Evolutionary conservation across 345 rosid genomes (phyloP), one percentile per base, ranked within the genome.

Genomic region (Arabidopsis arenosa): DNA sequence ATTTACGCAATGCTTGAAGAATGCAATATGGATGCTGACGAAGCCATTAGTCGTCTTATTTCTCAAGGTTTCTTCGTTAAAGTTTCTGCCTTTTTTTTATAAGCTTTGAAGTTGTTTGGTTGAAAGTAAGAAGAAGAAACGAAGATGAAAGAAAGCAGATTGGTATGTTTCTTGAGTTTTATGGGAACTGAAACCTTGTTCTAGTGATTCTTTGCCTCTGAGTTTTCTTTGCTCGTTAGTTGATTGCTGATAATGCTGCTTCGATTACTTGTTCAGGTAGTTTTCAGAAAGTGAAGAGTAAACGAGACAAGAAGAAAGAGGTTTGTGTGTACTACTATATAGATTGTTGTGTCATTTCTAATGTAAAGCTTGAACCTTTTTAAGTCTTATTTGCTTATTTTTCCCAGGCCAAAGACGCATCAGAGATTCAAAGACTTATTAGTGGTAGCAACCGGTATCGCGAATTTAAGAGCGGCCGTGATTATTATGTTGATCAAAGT

Each of bases 231-330:
- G 57, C 14, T 3, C 30, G 17, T 9, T 11, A 1, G 5, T 63
- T 63, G 53, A n/a, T 18, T 49, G 21, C 3, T 26, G 40, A 26
- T n/a, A 70, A 40, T 52, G 52, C 14, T 73, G 32, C 28, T 33
- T 64, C 10, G 37, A 41, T 43, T 23, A 26, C 7, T 18, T 66
- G 82, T 59, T 64, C 73, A 93, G 98, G 77, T 87, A 85, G 89
- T 76, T 89, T 87, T 75, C 93, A 72, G 37, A 87, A 91, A 83
- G 97, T 87, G 81, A 88, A 85, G 85, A 93, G 93, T 82, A 90
- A 86, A 70, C 81, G 87, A 71, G 89, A 84, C 59, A 86, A 91
- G 87, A 82, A 86, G 80, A 87, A 87, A 75, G 93, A 90, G 96
- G 97, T 91, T 59, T 59, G 64, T 59, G 45, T 17, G 5, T 36